A percentile compares a stretch with the other conserved stretches of the same genome.
These are phyloP conservation scores for Trichoderma semiorbis DNA, from an alignment of 2,329 filamentous ascomycete species.

Conservation along the genomic window DNA sequence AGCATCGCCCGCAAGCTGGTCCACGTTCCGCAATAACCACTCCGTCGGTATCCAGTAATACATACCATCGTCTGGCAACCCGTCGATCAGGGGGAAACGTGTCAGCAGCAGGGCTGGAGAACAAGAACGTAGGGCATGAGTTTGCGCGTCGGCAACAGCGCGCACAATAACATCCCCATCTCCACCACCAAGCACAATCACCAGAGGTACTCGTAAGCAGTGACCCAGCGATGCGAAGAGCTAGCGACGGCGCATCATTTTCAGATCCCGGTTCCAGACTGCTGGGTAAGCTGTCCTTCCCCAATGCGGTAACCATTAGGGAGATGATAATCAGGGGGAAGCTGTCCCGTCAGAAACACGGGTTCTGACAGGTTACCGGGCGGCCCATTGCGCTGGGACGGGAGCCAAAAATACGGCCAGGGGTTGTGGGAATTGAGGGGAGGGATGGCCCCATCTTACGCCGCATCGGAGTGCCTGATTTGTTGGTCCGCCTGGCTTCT, in stretches of 20 bases:
- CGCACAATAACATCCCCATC: background rate
- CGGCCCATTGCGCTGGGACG: slow-evolving; percentile 17
- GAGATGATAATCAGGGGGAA: background rate
- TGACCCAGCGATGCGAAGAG: background rate
- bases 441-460: background rate
- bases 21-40: background rate
- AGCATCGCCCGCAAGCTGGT: background rate
- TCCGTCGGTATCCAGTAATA: background rate
- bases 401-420: background rate
- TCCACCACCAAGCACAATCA: background rate
- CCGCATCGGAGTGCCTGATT: background rate
- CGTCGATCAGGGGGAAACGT: background rate
- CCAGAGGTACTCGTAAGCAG: background rate
- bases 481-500: background rate
- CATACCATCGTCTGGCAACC: background rate
- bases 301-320: background rate
- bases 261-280: background rate
- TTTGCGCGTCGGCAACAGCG: background rate
- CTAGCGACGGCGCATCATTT: background rate
- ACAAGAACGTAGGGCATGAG: background rate
- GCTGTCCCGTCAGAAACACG: background rate
- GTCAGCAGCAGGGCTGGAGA: background rate
- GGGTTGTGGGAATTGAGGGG: background rate
- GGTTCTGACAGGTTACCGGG: background rate
- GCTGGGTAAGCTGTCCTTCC: background rate